Conservation (phyloP, 2,329 filamentous ascomycete genomes). For the Epichloe festucae region DNA sequence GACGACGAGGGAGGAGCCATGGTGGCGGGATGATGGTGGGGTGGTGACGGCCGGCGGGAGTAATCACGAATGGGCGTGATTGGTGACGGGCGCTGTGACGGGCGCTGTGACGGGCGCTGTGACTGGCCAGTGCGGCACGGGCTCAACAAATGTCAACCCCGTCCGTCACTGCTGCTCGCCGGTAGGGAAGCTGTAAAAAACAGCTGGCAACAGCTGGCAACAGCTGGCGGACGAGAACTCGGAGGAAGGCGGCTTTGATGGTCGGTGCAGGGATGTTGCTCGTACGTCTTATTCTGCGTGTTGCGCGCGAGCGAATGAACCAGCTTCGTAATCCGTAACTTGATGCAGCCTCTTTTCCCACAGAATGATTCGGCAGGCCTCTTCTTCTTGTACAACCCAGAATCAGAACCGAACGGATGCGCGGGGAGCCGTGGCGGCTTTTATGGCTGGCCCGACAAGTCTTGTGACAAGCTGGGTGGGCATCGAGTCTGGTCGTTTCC, state of each 20-base stretch:
- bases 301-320: not conserved
- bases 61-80: not conserved
- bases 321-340: not conserved
- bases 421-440: slow-evolving; percentile 1
- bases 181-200: not conserved
- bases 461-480: too few species aligned
- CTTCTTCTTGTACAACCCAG: not conserved
- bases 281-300: not conserved
- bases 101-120: not conserved
- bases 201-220: not conserved
- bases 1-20: slow-evolving; percentile 11
- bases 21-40: slow-evolving; percentile 5
- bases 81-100: not conserved
- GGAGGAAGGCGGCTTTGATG: not conserved
- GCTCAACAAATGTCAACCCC: not conserved
- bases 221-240: not conserved
- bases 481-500: not conserved
- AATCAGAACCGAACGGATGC: not conserved
- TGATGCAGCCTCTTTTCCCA: not conserved
- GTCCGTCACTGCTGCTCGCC: not conserved
- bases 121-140: not conserved
- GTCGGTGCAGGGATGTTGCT: not conserved
- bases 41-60: not conserved
- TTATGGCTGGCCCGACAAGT: not conserved
- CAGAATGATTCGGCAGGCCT: too few species aligned